phyloP scores from a whole-genome alignment of 495 filamentous ascomycete genomes.

The Halenospora varia region DNA sequence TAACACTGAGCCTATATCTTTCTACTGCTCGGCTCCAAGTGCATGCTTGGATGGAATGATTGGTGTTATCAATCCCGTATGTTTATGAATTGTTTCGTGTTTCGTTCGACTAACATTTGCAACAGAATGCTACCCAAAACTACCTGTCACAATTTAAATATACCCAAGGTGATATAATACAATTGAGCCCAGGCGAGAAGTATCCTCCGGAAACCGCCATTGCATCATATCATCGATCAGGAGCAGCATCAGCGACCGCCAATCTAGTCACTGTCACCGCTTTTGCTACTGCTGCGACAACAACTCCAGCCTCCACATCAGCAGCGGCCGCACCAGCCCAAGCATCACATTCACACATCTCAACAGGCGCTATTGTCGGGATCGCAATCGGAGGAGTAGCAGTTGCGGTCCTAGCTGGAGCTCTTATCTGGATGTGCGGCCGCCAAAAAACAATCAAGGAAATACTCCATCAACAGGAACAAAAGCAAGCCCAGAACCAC shows the following conservation, averaged over 20 bases:
- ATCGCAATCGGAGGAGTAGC: constrained; percentile 42
- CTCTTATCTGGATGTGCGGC: constrained; percentile 39
- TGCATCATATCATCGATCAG: constrained; percentile 4
- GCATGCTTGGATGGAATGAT: constrained; percentile 42
- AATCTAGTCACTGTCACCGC: not conserved
- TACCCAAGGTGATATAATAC: constrained; percentile 9
- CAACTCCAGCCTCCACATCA: not conserved
- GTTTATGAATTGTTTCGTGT: too few relatives aligned
- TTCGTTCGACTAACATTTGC: too few relatives aligned
- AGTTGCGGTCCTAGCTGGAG: constrained; percentile 32
- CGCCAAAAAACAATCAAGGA: constrained; percentile 25
- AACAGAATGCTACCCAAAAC: constrained; percentile 21
- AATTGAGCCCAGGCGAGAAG: constrained; percentile 14
- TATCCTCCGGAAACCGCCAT: constrained; percentile 10
- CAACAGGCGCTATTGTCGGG: constrained; percentile 41
- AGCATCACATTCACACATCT: constrained; percentile 10
- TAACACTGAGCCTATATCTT: constrained; percentile 54
- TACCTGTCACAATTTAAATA: constrained; percentile 8
- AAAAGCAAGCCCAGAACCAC: not conserved
- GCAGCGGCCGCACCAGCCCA: not conserved
- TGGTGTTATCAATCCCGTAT: constrained; percentile 45
- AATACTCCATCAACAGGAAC: constrained; percentile 3
- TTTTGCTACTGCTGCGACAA: not conserved
- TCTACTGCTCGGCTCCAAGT: constrained; percentile 50
- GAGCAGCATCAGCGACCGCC: constrained; percentile 15